Evolutionary conservation across 192 early-diverging fungal species (phyloP).

Genomic region (Martensiomyces pterosporus): DNA sequence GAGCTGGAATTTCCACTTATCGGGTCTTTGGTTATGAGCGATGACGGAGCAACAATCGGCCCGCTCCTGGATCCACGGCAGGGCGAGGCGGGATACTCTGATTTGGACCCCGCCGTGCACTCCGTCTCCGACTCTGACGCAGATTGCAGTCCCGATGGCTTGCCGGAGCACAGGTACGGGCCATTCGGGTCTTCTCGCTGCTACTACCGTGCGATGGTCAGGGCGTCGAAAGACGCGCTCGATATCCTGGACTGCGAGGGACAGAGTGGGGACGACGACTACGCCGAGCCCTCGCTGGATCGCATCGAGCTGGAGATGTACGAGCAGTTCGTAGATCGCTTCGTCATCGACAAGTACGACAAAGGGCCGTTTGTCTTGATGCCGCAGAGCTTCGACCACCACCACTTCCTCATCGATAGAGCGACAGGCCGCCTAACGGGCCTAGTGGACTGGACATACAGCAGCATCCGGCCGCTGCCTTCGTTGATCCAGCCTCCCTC

Average conservation of each 20-base stretch:
- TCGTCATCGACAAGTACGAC: constrained; percentile 4
- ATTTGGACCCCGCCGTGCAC: not conserved
- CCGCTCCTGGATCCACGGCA: constrained; percentile 31
- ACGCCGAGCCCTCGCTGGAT: constrained; percentile 14
- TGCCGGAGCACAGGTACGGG: constrained; percentile 6
- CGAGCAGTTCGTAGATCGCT: not conserved
- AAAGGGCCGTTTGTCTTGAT: constrained; percentile 31
- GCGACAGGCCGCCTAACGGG: constrained; percentile 11
- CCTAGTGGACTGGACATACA: constrained; percentile 38
- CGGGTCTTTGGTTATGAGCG: constrained; percentile 16
- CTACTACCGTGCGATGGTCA: constrained; percentile 28
- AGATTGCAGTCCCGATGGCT: no score
- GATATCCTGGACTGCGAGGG: not conserved
- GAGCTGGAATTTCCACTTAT: constrained; percentile 20
- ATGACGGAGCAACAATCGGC: constrained; percentile 17
- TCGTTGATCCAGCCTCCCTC: constrained; percentile 33
- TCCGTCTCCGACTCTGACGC: no score
- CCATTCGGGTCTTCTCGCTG: constrained; percentile 13
- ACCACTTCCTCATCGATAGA: constrained; percentile 23
- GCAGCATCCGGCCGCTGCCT: constrained; percentile 19
- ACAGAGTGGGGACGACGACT: not conserved
- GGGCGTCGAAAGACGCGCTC: constrained; percentile 18
- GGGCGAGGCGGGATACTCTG: constrained; percentile 19
- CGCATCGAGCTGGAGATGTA: constrained; percentile 25
- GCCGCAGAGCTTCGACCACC: constrained; percentile 34